Conservation (phyloP, 1,139 yeast genomes). For the Saccharomyces pastorianus region DNA sequence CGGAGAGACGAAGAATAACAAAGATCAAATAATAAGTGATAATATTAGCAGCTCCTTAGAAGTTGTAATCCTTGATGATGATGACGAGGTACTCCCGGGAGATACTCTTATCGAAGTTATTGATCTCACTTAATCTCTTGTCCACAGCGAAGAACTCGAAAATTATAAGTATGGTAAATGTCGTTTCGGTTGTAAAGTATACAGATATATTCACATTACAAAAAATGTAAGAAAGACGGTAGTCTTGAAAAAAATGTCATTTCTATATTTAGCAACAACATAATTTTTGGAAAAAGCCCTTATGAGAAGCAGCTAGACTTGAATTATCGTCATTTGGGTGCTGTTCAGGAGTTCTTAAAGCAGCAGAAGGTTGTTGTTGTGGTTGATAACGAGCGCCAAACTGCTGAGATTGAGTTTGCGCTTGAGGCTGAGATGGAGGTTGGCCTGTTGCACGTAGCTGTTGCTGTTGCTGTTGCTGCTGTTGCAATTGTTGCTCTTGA, state of each 20-base stretch:
- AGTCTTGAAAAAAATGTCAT: not conserved
- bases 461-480: constrained; percentile 4
- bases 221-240: not conserved
- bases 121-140: not conserved
- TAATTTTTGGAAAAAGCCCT: constrained; percentile 35
- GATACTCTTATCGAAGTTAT: not conserved
- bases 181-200: not conserved
- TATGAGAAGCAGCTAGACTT: constrained; percentile 22
- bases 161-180: not conserved
- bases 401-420: constrained; percentile 26
- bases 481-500: constrained; percentile 9
- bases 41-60: not conserved
- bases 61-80: not conserved
- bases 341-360: constrained; percentile 11
- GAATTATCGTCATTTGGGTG: constrained; percentile 24
- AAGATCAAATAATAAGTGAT: not conserved
- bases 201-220: not conserved
- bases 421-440: constrained; percentile 14
- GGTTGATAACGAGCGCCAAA: constrained; percentile 13
- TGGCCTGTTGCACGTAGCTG: constrained; percentile 8
- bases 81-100: not conserved
- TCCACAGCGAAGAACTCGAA: not conserved
- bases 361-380: constrained; percentile 23
- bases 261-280: constrained; percentile 31
- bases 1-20: constrained; percentile 10